phyloP scores from a whole-genome alignment of 78 protist species.

The Monocercomonoides exilis region DNA sequence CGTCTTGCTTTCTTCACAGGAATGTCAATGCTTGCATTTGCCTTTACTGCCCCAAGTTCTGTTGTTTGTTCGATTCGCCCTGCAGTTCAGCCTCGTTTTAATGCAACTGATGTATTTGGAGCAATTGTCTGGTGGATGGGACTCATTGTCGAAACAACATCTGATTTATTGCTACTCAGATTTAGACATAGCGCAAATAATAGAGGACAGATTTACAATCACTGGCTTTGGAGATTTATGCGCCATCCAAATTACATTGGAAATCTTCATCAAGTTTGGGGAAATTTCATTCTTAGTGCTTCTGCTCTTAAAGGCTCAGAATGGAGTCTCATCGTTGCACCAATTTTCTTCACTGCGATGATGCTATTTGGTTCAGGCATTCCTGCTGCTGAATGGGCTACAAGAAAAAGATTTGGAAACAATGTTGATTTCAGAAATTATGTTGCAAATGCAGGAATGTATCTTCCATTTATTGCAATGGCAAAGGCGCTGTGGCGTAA shows the following conservation, averaged over 20 bases:
- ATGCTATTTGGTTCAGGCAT: neutral
- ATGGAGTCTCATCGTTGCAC: neutral
- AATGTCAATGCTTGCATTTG: neutral
- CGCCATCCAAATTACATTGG: slow-evolving; percentile 2
- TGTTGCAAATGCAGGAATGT: neutral
- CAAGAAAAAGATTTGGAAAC: neutral
- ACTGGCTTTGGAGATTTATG: neutral
- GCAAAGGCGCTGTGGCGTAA: too few relatives aligned
- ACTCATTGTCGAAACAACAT: neutral
- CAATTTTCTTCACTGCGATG: neutral
- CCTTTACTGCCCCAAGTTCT: neutral
- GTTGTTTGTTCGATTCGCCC: neutral
- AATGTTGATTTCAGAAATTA: neutral
- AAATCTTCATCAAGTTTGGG: neutral
- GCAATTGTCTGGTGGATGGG: neutral
- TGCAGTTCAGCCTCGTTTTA: neutral
- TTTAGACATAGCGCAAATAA: neutral
- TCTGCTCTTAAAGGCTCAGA: neutral
- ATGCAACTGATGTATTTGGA: neutral
- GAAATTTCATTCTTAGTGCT: neutral
- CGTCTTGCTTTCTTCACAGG: neutral
- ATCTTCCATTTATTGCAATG: too few relatives aligned
- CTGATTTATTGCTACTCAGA: neutral
- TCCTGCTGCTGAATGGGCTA: neutral
- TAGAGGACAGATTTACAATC: neutral